Evolutionary conservation across 805 yeast genomes (phyloP).

Genomic region (Candida alai): DNA sequence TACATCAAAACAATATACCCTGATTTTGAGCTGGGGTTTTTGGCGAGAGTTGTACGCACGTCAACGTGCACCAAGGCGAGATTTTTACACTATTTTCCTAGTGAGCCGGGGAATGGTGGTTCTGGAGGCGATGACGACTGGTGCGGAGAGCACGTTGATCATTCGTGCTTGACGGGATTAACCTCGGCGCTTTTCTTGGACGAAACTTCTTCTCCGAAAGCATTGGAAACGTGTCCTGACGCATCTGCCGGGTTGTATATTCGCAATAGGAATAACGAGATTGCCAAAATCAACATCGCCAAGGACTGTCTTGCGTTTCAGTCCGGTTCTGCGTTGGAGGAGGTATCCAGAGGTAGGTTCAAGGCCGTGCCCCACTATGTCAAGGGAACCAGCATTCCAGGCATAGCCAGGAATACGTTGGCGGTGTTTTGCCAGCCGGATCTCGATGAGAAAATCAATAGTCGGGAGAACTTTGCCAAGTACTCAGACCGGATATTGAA

Average conservation of each 20-base stretch:
- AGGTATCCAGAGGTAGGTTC: slow-evolving; percentile 44
- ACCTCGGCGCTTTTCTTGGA: slow-evolving; percentile 51
- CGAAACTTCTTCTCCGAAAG: slow-evolving; percentile 33
- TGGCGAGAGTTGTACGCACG: slow-evolving; percentile 42
- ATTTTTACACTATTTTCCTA: slow-evolving; percentile 51
- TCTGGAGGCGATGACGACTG: slow-evolving; percentile 33
- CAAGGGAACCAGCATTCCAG: slow-evolving; percentile 34
- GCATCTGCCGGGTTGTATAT: slow-evolving; percentile 49
- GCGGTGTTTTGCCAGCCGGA: slow-evolving; percentile 64
- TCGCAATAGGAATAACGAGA: slow-evolving; percentile 38
- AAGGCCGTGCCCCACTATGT: slow-evolving; percentile 60
- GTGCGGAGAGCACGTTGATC: slow-evolving; percentile 65
- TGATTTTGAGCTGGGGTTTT: slow-evolving; percentile 31
- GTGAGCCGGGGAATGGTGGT: slow-evolving; percentile 6
- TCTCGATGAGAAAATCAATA: slow-evolving; percentile 45
- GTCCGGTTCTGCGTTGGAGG: slow-evolving; percentile 55
- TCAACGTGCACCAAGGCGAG: slow-evolving; percentile 58
- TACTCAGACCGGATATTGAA: slow-evolving; percentile 41
- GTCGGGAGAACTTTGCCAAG: slow-evolving; percentile 45
- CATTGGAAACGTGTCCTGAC: slow-evolving; percentile 37
- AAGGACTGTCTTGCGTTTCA: slow-evolving; percentile 56
- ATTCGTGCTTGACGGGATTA: slow-evolving; percentile 56
- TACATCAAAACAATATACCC: slow-evolving; percentile 28
- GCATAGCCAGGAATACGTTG: slow-evolving; percentile 48
- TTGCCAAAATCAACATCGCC: slow-evolving; percentile 52